Evolutionary conservation across 2,329 filamentous ascomycete species (phyloP), one percentile per base, ranked within the genome.

Genomic region (Microthyrium microscopicum): DNA sequence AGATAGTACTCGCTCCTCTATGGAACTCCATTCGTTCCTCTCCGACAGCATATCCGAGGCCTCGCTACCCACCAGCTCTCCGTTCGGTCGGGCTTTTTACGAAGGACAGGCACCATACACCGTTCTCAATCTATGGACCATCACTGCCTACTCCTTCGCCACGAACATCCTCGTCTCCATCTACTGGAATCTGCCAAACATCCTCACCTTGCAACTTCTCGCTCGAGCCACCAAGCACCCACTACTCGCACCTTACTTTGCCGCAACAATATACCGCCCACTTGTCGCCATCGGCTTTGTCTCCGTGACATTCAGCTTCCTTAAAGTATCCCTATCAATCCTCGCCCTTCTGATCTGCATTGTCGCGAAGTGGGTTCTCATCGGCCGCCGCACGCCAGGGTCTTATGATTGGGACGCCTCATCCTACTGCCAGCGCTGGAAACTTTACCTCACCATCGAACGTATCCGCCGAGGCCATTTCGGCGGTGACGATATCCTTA

Each of bases 401-500:
- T 63, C 62, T 39, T 68, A 68, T 41, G 63, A 69, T 47, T 71
- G 67, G 67, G 68, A 71, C 44, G 62, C 62, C 46, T 61, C 53
- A 15, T 53, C 57, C 12, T 71, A 70, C 49, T 70, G 66, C 47
- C 68, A 71, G 42, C 60, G 64, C 21, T 71, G 67, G 66, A 66
- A 71, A 43, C 44, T 70, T 6, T 66, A 64, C 43, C 52, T 70
- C 3, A 55, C 56, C 20, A 56, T 68, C 24, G 66, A 70, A 49
- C 56, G 55, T 13, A 46, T 71, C 3, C 58, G 65, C 2, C 54
- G 61, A 6, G 50, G 58, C 26, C 68, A 64, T 45, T 68, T 62
- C 41, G 57, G 59, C 3, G 58, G 61, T 2, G 45, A 60, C 18
- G 67, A 67, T 12, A 52, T 72, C 13, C 50, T 70, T 1, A 60